A percentile compares a stretch with the other conserved stretches of the same genome.
phyloP scores from a whole-genome alignment of 495 filamentous ascomycete species.

The Neurospora sublineolata region DNA sequence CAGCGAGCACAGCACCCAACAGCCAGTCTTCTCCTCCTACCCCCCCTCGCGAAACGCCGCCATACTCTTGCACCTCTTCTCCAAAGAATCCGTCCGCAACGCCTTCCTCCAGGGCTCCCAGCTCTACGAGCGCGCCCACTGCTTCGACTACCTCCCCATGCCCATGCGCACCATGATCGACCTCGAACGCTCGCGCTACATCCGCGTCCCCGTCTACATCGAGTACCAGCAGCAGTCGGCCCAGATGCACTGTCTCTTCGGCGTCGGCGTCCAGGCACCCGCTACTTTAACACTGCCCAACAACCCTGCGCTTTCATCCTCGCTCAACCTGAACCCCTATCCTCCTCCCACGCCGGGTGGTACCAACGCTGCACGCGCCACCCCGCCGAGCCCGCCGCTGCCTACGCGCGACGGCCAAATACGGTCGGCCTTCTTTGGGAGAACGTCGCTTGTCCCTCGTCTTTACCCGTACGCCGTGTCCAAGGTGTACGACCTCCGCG shows the following conservation, averaged over 20 bases:
- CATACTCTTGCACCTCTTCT: conserved; percentile 34
- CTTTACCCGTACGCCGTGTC: conserved; percentile 46
- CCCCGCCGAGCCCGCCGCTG: conserved; percentile 16
- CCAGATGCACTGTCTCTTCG: conserved; percentile 51
- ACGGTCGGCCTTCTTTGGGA: conserved; percentile 4
- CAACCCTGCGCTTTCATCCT: neutral
- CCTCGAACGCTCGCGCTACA: conserved; percentile 29
- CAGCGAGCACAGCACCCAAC: conserved; percentile 14
- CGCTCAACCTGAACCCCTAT: neutral
- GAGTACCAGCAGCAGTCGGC: conserved; percentile 44
- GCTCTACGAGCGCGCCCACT: conserved; percentile 37
- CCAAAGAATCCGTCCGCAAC: conserved; percentile 24
- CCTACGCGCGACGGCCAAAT: conserved; percentile 15
- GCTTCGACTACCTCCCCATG: neutral
- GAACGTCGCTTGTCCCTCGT: neutral
- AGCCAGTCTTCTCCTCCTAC: conserved; percentile 8
- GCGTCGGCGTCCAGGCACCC: conserved; percentile 16
- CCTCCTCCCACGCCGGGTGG: neutral
- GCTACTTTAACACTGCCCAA: neutral
- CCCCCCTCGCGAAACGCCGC: conserved; percentile 33
- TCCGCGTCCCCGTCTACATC: conserved; percentile 23
- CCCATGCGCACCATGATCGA: neutral
- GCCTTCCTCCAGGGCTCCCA: conserved; percentile 41
- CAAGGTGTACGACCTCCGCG: conserved; percentile 53
- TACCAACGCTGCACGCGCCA: neutral